phyloP scores from a whole-genome alignment of 1,284 basidiomycete species.

The Ustilago vetiveriae region DNA sequence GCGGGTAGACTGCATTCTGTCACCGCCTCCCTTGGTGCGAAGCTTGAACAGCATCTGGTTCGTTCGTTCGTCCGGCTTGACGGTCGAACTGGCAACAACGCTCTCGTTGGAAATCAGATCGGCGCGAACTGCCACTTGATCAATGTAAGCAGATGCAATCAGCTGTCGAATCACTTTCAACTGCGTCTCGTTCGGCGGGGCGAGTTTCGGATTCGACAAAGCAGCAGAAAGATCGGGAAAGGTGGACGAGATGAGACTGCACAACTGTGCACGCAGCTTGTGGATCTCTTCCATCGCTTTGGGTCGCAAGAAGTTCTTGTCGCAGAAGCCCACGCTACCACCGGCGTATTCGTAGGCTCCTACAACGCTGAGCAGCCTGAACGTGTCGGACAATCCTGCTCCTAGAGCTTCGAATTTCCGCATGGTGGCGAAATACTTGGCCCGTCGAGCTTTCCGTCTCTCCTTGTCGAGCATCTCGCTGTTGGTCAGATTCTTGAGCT shows the following conservation, averaged over 20 bases:
- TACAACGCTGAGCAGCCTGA: slow-evolving; percentile 87
- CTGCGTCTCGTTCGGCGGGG: slow-evolving; percentile 69
- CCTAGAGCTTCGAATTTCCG: slow-evolving; percentile 84
- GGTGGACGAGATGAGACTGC: slow-evolving; percentile 48
- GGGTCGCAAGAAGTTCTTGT: slow-evolving; percentile 85
- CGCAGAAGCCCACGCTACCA: slow-evolving; percentile 80
- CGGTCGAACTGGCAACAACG: slow-evolving; percentile 18
- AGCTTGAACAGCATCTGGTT: slow-evolving; percentile 38
- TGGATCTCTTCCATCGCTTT: slow-evolving; percentile 99
- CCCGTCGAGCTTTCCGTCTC: slow-evolving; percentile 76
- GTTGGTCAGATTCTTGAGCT: slow-evolving; percentile 68
- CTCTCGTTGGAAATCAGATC: slow-evolving; percentile 73
- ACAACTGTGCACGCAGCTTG: slow-evolving; percentile 86
- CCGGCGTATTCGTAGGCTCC: slow-evolving; percentile 95
- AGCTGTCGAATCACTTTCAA: slow-evolving; percentile 91
- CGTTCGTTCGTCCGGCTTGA: slow-evolving; percentile 22
- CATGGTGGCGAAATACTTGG: slow-evolving; percentile 67
- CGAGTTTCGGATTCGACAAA: slow-evolving; percentile 46
- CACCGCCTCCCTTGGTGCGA: slow-evolving; percentile 69
- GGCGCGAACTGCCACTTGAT: slow-evolving; percentile 92
- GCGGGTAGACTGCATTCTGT: slow-evolving; percentile 78
- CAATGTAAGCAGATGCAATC: slow-evolving; percentile 88
- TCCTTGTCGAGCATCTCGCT: slow-evolving; percentile 73
- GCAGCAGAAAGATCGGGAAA: slow-evolving; percentile 17
- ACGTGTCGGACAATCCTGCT: slow-evolving; percentile 84